A percentile compares a stretch with the other conserved stretches of the same genome.
phyloP scores from a whole-genome alignment of 2,329 filamentous ascomycete species.

The Mycocentrospora acerina region DNA sequence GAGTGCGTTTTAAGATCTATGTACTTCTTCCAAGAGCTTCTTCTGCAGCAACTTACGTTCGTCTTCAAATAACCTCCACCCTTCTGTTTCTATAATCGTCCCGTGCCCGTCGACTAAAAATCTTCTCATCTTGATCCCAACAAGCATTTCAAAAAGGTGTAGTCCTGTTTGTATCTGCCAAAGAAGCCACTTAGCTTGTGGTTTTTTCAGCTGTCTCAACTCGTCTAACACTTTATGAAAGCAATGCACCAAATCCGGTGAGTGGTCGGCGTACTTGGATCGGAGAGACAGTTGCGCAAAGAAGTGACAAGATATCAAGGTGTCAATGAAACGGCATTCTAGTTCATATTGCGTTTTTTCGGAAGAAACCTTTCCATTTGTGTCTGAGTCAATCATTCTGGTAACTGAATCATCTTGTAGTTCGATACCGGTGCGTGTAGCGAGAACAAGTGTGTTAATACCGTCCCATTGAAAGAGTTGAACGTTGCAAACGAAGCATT shows the following conservation, averaged over 20 bases:
- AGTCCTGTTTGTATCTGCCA: constrained; percentile 11
- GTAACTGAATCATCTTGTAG: constrained; percentile 3
- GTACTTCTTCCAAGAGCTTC: constrained; percentile 12
- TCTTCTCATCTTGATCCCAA: constrained; percentile 22
- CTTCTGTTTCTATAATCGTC: constrained; percentile 12
- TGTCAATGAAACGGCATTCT: constrained; percentile 18
- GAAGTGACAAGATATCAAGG: constrained; percentile 7
- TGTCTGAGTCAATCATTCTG: neutral
- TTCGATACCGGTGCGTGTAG: constrained; percentile 16
- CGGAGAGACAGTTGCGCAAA: neutral
- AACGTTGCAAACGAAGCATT: constrained; percentile 15
- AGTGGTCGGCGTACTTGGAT: constrained; percentile 7
- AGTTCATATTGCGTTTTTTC: constrained; percentile 6
- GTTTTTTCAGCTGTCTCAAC: constrained; percentile 6
- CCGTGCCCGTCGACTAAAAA: constrained; percentile 12
- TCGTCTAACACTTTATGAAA: constrained; percentile 13
- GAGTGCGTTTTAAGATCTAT: constrained; percentile 1
- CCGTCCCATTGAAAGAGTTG: constrained; percentile 25
- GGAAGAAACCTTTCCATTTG: neutral
- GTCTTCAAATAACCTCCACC: constrained; percentile 18
- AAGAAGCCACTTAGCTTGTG: constrained; percentile 16
- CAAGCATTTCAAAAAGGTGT: constrained; percentile 17
- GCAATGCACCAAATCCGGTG: constrained; percentile 12
- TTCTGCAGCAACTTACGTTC: constrained; percentile 7
- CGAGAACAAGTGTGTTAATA: constrained; percentile 20